Evolutionary conservation across 441 rosid species (phyloP).

Genomic region (Populus hybrid): DNA sequence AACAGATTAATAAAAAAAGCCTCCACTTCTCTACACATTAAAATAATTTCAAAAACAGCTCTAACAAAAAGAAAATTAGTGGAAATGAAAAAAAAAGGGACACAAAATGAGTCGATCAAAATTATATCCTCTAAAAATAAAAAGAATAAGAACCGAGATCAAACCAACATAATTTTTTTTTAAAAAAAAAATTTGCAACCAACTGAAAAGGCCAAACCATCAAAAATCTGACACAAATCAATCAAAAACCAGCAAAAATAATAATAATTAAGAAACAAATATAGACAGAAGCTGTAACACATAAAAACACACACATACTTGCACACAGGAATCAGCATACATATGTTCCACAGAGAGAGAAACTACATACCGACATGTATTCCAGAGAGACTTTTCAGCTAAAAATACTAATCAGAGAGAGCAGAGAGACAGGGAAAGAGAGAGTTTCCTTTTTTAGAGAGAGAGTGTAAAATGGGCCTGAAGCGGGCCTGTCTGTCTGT

Average conservation of each 20-base stretch:
- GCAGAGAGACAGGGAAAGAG: slow-evolving; percentile 14
- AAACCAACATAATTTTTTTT: slow-evolving; percentile 9
- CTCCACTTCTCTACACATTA: not conserved
- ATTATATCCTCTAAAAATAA: not conserved
- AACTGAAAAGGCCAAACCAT: not conserved
- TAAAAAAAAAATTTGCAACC: slow-evolving; percentile 3
- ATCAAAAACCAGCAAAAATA: not conserved
- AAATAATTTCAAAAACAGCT: not conserved
- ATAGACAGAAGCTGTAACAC: slow-evolving; percentile 15
- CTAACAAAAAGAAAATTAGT: not conserved
- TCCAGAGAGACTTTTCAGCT: slow-evolving; percentile 19
- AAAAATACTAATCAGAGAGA: slow-evolving; percentile 18
- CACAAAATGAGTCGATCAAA: not conserved
- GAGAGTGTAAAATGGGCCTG: slow-evolving; percentile 15
- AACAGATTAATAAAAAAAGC: too few relatives aligned
- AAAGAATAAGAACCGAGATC: slow-evolving; percentile 9
- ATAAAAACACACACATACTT: slow-evolving; percentile 18
- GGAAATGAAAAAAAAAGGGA: not conserved
- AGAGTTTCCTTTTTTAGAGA: not conserved
- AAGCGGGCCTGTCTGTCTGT: slow-evolving; percentile 15
- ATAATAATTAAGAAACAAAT: not conserved
- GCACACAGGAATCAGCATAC: slow-evolving; percentile 1
- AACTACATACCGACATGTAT: slow-evolving; percentile 33
- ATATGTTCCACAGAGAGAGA: slow-evolving; percentile 3
- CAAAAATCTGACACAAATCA: slow-evolving; percentile 19